Conservation (phyloP, 2,329 filamentous ascomycete genomes). For the Amauroascus verrucosus region DNA sequence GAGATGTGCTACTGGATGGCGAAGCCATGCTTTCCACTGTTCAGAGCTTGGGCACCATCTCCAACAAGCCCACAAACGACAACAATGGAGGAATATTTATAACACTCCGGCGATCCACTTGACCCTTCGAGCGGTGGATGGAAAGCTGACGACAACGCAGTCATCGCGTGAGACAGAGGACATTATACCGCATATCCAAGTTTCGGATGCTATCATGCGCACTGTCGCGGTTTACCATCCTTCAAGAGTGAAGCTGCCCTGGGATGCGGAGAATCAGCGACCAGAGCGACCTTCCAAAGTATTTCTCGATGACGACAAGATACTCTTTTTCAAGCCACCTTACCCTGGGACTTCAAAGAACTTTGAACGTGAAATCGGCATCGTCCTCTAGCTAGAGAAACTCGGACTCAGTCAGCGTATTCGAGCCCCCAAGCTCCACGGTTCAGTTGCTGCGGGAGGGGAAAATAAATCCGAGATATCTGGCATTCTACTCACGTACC, state of each 20-base stretch:
- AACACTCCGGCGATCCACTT: conserved; percentile 5
- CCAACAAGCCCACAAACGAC: conserved; percentile 9
- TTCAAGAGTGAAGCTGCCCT: conserved; percentile 9
- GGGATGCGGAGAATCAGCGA: conserved; percentile 9
- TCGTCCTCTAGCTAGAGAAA: conserved; percentile 4
- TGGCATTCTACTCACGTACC: conserved; percentile 10
- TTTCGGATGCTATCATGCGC: background rate
- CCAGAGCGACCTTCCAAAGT: conserved; percentile 8
- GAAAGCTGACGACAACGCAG: conserved; percentile 9
- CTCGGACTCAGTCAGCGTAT: conserved; percentile 4
- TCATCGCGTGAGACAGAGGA: conserved; percentile 6
- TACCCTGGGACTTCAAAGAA: conserved; percentile 1
- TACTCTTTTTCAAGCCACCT: conserved; percentile 10
- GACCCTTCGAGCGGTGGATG: conserved; percentile 5
- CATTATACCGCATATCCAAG: conserved; percentile 3
- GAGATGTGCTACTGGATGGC: conserved; percentile 13
- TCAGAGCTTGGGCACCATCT: conserved; percentile 5
- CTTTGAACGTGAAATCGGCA: conserved; percentile 9
- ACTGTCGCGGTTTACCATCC: conserved; percentile 2
- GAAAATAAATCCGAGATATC: conserved; percentile 8
- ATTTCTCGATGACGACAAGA: background rate
- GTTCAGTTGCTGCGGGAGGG: conserved; percentile 7
- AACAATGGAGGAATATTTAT: conserved; percentile 13
- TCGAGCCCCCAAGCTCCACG: conserved; percentile 8
- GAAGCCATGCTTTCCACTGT: conserved; percentile 10